phyloP scores from a whole-genome alignment of 305 asterid genomes.

The Fraxinus xanthoxyloides region DNA sequence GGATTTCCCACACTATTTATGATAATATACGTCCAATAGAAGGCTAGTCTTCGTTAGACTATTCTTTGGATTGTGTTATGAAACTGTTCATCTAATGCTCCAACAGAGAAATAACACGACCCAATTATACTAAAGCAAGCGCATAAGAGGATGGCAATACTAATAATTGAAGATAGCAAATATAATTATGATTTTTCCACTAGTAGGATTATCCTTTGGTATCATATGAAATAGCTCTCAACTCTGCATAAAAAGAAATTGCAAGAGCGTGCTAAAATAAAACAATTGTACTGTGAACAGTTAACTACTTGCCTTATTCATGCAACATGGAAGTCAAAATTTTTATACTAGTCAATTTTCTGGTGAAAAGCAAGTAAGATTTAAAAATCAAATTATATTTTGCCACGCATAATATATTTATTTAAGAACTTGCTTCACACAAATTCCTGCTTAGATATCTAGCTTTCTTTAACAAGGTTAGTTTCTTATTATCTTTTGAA shows the following conservation, averaged over 20 bases:
- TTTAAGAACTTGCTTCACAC: neutral
- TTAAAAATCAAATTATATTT: neutral
- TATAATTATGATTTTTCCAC: neutral
- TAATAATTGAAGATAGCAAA: neutral
- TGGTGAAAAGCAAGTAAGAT: neutral
- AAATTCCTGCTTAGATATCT: neutral
- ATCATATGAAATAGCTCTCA: neutral
- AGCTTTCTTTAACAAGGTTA: neutral
- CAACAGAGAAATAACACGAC: neutral
- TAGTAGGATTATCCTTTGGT: neutral
- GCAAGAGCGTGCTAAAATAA: neutral
- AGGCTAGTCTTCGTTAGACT: neutral
- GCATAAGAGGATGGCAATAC: neutral
- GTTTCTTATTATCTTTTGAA: neutral
- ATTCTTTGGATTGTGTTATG: neutral
- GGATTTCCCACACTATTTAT: neutral
- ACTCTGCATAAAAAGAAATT: neutral
- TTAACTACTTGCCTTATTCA: constrained; percentile 3
- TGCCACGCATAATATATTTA: neutral
- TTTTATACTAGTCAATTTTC: neutral
- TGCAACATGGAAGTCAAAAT: neutral
- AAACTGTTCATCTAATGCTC: neutral
- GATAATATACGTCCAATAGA: neutral
- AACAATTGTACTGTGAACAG: neutral
- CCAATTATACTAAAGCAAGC: neutral